Evolutionary conservation across 305 asterid genomes (phyloP), one percentile per base, ranked within the genome.

Genomic region (Fraxinus sp.): DNA sequence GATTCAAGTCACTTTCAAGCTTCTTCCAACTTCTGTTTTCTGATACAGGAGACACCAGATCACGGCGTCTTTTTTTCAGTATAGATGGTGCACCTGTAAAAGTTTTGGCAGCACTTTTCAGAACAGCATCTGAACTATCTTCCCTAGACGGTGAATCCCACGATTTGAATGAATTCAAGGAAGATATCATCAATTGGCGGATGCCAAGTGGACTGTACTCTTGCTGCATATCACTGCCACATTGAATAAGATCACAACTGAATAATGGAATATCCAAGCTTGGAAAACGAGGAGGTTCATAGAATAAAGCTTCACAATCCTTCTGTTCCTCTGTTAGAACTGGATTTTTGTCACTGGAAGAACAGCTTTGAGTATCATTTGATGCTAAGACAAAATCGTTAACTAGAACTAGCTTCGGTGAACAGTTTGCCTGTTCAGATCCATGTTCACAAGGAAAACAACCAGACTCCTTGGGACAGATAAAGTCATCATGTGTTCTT

Each of bases 171-270:
- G 98, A 97, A 70, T 97, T 89, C 88, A 91, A 83, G 59, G 98
- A 92, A 76, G 57, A 46, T 13, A 90, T 89, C 97, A 93, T 91
- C 88, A 97, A 90, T 85, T 94, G 95, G 80, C 98, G 97, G 81
- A 95, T 92, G 81, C 99, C 99, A 55, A 97, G 95, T 20, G 99
- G 99, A 85, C 99, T 97, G 85, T 87, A 97, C 78, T 97, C 99
- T 84, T 91, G 99, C 86, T 92, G 96, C 92, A 91, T 87, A 68
- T 93, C 97, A 76, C 86, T 85, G 62, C 95, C 92, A 75, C 97
- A 80, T 80, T 94, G 97, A 77, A 91, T 81, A 52, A 97, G 97
- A 85, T 97, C 99, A 81, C 98, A 97, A 82, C 96, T 93, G 77
- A 94, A 92, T 88, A 97, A 95, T 5, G 99, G 98, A 78, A 93